Evolutionary conservation across 2,329 filamentous ascomycete genomes (phyloP), one percentile per base, ranked within the genome.

Genomic region (Hansfordia pulvinata): DNA sequence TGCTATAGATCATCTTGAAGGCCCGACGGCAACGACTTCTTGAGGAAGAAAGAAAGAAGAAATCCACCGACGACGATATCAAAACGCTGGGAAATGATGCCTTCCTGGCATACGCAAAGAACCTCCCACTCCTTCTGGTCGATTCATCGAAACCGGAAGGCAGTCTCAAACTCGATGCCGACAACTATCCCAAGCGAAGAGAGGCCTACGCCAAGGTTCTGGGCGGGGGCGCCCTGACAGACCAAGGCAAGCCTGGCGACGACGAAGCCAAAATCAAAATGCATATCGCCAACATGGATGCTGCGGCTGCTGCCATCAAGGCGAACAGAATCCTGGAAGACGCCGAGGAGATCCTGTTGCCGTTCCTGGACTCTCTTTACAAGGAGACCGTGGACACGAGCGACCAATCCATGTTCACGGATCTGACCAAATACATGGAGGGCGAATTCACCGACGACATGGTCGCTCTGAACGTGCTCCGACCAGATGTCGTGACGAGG

Each of bases 391-490:
- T 76, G 34, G 69, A 75, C 41, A 69, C 67, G 2, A 59, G 57
- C 30, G 69, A 76, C 37, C 69, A 76, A 46, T 64, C 60, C 27
- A 86, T 94, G 33, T 94, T 93, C 52, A 90, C 81, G 3, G 74
- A 81, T 35, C 66, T 96, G 16, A 93, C 88, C 1, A 68, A 80
- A 49, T 77, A 76, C 44, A 93, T 85, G 59, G 88, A 94, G 51
- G 62, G 69, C n/a, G 69, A 83, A 10, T 96, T 94, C 52, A 79
- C 81, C 47, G 73, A 80, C 30, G 88, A 96, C 43, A 86, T 96
- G 77, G 67, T 74, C 34, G 73, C 75, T 6, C 59, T 96, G 26
- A 96, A 96, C 42, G 83, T 93, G 8, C 61, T 88, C 20, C 65
- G 76, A 13, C 85, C 88, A 1, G 80, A 92, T 42, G 69, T 79